These are phyloP conservation scores for Eucalyptus erythrocorys DNA, from an alignment of 345 rosid species.

Conservation along the genomic window DNA sequence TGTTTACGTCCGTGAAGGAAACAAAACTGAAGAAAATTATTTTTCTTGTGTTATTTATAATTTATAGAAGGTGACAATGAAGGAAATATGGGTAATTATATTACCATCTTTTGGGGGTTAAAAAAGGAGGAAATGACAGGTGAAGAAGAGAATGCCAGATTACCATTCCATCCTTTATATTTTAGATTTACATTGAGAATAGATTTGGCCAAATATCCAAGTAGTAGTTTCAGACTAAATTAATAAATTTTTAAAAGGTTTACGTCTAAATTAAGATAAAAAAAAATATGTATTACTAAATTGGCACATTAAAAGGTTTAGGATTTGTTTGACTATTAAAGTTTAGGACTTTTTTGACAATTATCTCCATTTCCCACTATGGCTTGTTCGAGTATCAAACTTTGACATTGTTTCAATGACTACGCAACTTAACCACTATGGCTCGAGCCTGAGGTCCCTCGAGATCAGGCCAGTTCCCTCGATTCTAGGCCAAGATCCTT, in stretches of 20 bases:
- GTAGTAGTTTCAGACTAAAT: no score
- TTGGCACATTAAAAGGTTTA: no score
- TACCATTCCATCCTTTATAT: background rate
- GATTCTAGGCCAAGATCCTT: background rate
- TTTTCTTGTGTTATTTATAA: background rate
- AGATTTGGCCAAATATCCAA: background rate
- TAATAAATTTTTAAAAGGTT: no score
- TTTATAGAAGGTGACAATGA: background rate
- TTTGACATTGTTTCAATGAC: no score
- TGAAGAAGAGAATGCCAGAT: background rate
- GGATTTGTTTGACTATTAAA: no score
- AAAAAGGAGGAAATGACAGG: background rate
- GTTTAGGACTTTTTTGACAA: no score
- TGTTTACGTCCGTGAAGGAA: background rate
- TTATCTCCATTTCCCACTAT: no score
- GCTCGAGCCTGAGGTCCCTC: background rate
- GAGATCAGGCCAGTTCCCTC: rapidly evolving
- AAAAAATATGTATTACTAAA: no score
- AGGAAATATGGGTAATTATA: background rate
- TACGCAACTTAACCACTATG: no score
- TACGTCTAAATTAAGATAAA: no score
- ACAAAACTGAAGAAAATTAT: background rate
- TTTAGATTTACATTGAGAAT: background rate
- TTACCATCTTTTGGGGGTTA: background rate
- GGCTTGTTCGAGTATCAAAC: no score